Evolutionary conservation across 176 grass and related monocot genomes (phyloP), one percentile per base, ranked within the genome.

Genomic region (Urochloa ruziziensis): DNA sequence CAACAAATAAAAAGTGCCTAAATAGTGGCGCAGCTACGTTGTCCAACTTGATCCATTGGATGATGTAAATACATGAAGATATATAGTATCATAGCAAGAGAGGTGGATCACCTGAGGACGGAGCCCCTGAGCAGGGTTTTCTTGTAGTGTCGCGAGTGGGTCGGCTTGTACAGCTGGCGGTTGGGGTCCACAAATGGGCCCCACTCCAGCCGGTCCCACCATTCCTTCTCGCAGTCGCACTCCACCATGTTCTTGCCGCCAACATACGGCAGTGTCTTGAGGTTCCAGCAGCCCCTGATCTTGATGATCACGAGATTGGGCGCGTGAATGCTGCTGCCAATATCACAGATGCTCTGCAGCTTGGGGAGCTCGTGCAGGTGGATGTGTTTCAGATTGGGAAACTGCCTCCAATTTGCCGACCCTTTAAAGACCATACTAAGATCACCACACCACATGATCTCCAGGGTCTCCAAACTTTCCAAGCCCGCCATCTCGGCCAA

Each of bases 211-310:
- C 4, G 0, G 1, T 85, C 83, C 83, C 83, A 85, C 73, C 83
- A 85, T 37, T 37, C 36, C 36, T 85, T 69, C 73, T 85, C 83
- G 37, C 73, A 85, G 27, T 85, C 36, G 44, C 69, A 71, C 44
- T 32, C 69, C 25, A 58, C 82, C 16, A 3, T 3, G 49, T 21
- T 40, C 0, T 1, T 0, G 4, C 0, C 7, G 15, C 1, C 11
- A 42, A 25, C 39, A 42, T 7, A 47, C 4, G 75, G 84, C 1
- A 86, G 4, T 2, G 2, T 19, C 0, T 0, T 71, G n/a, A 80
- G 75, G 84, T 56, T 80, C 84, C 76, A 86, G 18, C 84, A 86
- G 1, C 67, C 84, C 4, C 34, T 86, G 57, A 80, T 80, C 42
- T 73, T 86, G n/a, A 86, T 7, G 0, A 66, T 86, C 34, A 13